Evolutionary conservation across 179 eudicot genomes (phyloP), one percentile per base, ranked within the genome.

Genomic region (Amaranthus tricolor): DNA sequence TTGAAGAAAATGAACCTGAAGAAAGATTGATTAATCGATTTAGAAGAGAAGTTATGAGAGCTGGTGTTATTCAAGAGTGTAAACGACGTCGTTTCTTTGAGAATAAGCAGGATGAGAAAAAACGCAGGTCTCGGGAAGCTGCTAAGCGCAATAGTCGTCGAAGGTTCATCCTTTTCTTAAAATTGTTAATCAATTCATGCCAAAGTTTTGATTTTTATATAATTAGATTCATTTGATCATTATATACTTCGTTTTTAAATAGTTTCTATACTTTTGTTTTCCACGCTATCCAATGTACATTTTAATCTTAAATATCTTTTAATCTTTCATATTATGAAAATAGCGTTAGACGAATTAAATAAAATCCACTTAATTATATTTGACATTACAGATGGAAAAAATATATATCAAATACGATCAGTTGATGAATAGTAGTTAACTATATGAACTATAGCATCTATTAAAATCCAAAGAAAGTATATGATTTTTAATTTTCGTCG

Each of bases 71-170:
- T 11, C 98, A 94, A 65, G 98, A 94, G 80, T 82, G 85, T 70
- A 88, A 82, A 72, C 86, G 97, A 4, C 83, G 98, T 43, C 78
- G 90, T 73, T 90, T 57, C 79, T 86, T 83, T 62, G 98, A 94
- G 85, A 90, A 83, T 55, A 90, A 82, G 65, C 98, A 92, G 86
- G 97, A 93, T 6, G 75, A 87, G 88, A 65, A 80, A 81, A 93
- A 93, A 79, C 90, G 98, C 11, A 89, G 82, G 88, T 10, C 88
- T 66, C 93, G 95, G 11, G 98, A 93, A 15, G 97, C 98, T 61
- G 96, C 97, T 71, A 92, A 78, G 86, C 98, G 98, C 6, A 94
- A 94, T 53, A 92, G 92, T 16, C 94, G 98, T 47, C 77, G 89
- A 74, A 94, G 98, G 98, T 93, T 45, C 43, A 12, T 48, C 10